Evolutionary conservation across 352 stramenopile species (phyloP), one percentile per base, ranked within the genome.

Genomic region (Globisporangium camurandrum): DNA sequence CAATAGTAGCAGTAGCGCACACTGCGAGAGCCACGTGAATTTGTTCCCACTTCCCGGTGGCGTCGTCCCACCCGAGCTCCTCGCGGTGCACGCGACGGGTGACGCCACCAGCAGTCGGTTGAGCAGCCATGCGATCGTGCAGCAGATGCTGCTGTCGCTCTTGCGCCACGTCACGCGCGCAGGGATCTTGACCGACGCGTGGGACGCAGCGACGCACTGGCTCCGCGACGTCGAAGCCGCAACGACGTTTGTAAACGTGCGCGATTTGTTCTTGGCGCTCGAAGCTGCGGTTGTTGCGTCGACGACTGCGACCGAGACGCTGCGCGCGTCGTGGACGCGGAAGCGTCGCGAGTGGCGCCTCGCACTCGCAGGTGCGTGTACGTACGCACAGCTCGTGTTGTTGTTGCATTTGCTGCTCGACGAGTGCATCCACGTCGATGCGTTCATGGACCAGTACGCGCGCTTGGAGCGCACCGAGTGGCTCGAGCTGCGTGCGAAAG

Each of bases 291-390:
- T 82, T 11, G 63, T 84, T 17, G 52, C 53, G 14, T 55, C 54
- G 27, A 46, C 47, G 16, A 39, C 36, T 48, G 51, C 24, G 24
- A 31, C 26, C n/a, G 46, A 51, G 27, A 48, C 42, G 0, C 12
- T 38, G 33, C 33, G 33, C 41, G n/a, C 54, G 24, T 81, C 69
- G n/a, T 92, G 81, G 81, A 76, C 80, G 43, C 64, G 75, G 5
- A 89, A 92, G 41, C 69, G 81, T 40, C 77, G 77, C 36, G 76
- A 88, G 42, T 89, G 77, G 81, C 61, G 70, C n/a, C 56, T 86
- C 26, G 75, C 67, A 24, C 47, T 88, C 1, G 71, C 86, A 26
- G 77, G 74, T 10, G 74, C 62, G 33, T 69, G 68, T 47, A 92
- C 78, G n/a, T 81, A 81, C 24, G 67, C 78, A 16, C 81, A 92